Evolutionary conservation across 805 yeast genomes (phyloP).

Genomic region (Cyberlindnera suaveolens): DNA sequence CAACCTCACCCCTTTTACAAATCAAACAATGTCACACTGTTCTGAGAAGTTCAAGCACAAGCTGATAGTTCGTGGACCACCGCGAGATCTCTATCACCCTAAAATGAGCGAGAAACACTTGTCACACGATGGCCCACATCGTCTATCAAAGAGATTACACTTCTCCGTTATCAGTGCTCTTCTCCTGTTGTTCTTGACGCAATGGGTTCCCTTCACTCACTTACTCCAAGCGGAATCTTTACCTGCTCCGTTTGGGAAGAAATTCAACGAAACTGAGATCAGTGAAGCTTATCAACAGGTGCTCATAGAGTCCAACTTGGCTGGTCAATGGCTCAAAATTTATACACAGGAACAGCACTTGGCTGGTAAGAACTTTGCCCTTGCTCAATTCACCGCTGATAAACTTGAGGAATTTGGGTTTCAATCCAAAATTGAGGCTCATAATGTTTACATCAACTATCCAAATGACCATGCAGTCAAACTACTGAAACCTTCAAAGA

Average conservation of each 20-base stretch:
- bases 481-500: conserved; percentile 26
- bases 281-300: conserved; percentile 21
- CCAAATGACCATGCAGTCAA: conserved; percentile 51
- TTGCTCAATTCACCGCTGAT: conserved; percentile 52
- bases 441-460: conserved; percentile 56
- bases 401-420: conserved; percentile 59
- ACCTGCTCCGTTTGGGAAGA: not conserved
- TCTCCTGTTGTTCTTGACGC: too few relatives aligned
- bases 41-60: conserved; percentile 1
- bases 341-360: conserved; percentile 52
- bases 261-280: conserved; percentile 1
- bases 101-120: too few relatives aligned
- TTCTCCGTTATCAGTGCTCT: too few relatives aligned
- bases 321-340: conserved; percentile 47
- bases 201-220: too few relatives aligned
- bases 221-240: too few relatives aligned
- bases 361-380: conserved; percentile 45
- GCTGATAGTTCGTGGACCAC: too few relatives aligned
- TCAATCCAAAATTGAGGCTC: conserved; percentile 44
- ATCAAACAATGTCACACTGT: not conserved
- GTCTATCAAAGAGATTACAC: too few relatives aligned
- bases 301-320: conserved; percentile 26
- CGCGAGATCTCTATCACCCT: too few relatives aligned
- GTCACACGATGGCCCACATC: too few relatives aligned
- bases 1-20: not conserved